These are phyloP conservation scores for Wallacemonas sp. DNA, from an alignment of 208 protist genomes.

Conservation along the genomic window DNA sequence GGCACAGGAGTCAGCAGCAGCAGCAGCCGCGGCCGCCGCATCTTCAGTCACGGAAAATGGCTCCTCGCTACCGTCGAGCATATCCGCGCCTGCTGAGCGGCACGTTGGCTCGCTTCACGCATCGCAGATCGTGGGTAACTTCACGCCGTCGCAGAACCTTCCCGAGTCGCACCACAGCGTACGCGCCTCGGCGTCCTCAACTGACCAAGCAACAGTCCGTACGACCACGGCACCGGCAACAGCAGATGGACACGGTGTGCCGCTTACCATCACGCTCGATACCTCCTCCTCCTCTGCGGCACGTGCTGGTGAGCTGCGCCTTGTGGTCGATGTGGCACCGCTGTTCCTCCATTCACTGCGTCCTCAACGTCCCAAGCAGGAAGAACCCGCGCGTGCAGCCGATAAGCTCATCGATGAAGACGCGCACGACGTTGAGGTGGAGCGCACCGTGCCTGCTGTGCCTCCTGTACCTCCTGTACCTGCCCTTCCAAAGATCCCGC, in stretches of 20 bases:
- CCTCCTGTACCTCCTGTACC: conserved; percentile 3
- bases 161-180: too few species aligned
- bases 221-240: conserved; percentile 3
- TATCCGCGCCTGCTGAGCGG: not conserved
- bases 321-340: conserved; percentile 42
- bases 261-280: too few species aligned
- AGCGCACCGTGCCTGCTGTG: conserved; percentile 11
- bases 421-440: conserved; percentile 42
- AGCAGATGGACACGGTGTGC: not conserved
- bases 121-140: not conserved
- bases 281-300: too few species aligned
- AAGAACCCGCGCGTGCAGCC: conserved; percentile 9
- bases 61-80: too few species aligned
- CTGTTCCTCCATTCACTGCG: conserved; percentile 16
- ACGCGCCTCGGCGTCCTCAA: not conserved
- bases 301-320: conserved; percentile 18
- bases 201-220: not conserved
- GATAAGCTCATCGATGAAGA: conserved; percentile 26
- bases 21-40: not conserved
- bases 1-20: too few species aligned
- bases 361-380: not conserved
- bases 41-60: too few species aligned
- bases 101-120: not conserved
- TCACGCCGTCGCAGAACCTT: not conserved
- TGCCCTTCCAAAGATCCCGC: conserved; percentile 12